A percentile compares a stretch with the other conserved stretches of the same genome.
Conservation (phyloP, 2,329 filamentous ascomycete species). For the Penicillium vulpinum region DNA sequence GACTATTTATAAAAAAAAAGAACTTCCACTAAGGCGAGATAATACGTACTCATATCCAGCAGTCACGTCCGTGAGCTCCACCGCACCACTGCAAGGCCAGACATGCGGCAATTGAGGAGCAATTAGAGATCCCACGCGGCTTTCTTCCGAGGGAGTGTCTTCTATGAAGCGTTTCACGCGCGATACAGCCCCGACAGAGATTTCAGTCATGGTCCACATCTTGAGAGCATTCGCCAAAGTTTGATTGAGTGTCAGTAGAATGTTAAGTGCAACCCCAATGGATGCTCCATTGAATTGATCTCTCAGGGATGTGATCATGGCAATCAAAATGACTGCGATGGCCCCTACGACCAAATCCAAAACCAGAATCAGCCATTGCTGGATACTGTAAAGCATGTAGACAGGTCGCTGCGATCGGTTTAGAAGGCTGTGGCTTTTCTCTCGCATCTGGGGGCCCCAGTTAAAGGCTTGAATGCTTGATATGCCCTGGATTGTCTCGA, state of each 20-base stretch:
- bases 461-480: background rate
- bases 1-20: background rate
- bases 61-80: background rate
- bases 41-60: background rate
- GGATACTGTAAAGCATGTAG: conserved; percentile 1
- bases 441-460: background rate
- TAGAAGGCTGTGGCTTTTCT: background rate
- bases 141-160: background rate
- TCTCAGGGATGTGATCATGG: background rate
- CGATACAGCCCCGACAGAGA: background rate
- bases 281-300: background rate
- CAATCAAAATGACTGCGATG: background rate
- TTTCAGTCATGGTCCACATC: conserved; percentile 3
- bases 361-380: conserved; percentile 1
- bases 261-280: background rate
- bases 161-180: background rate
- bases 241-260: background rate
- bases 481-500: background rate
- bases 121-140: background rate
- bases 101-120: background rate
- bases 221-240: background rate
- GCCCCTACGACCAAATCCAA: background rate
- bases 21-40: background rate
- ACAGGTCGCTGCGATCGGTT: background rate
- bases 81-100: background rate